A percentile compares a stretch with the other conserved stretches of the same genome.
phyloP scores from a whole-genome alignment of 768 basidiomycete species.

The Mycena vulgaris region DNA sequence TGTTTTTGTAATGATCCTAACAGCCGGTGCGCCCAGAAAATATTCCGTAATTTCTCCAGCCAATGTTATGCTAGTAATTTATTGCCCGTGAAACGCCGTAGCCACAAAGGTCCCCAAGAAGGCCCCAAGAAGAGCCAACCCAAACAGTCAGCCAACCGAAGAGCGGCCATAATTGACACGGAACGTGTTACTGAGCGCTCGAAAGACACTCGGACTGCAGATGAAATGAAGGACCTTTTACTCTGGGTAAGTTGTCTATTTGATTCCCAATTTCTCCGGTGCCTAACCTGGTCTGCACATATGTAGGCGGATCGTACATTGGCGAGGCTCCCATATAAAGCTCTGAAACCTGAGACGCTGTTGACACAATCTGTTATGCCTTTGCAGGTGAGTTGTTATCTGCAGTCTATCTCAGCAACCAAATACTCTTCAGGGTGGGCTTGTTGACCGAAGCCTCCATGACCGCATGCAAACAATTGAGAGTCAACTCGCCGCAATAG shows the following conservation, averaged over 20 bases:
- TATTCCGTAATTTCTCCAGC: neutral
- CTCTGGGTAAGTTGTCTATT: constrained; percentile 10
- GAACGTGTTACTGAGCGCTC: constrained; percentile 13
- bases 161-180: constrained; percentile 13
- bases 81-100: constrained; percentile 4
- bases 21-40: neutral
- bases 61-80: neutral
- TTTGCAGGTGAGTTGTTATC: neutral
- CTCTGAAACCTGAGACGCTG: neutral
- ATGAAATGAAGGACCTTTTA: constrained; percentile 8
- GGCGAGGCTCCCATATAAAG: constrained; percentile 16
- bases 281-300: neutral
- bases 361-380: neutral
- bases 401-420: neutral
- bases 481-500: constrained; percentile 5
- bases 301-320: constrained; percentile 15
- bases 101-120: constrained; percentile 24
- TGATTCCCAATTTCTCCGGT: neutral
- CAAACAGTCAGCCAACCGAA: constrained; percentile 5
- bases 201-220: constrained; percentile 19
- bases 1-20: constrained; percentile 17
- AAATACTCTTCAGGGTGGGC: neutral
- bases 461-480: constrained; percentile 15
- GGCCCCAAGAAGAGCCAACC: constrained; percentile 8
- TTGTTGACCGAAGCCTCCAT: constrained; percentile 5